Conservation (phyloP, 129 eudicot species). For the Arctium lappa region DNA sequence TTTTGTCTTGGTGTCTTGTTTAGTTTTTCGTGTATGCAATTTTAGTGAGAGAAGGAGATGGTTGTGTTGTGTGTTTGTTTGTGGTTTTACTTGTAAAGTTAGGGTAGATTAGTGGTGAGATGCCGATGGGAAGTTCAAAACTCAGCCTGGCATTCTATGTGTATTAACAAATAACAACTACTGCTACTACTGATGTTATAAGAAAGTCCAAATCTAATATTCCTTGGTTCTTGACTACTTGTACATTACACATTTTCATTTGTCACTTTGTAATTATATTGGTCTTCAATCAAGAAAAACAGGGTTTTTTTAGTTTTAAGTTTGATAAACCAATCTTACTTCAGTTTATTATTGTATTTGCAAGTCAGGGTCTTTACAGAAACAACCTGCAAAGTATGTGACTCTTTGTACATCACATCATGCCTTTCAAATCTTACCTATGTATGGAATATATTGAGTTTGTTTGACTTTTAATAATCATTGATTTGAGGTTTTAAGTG, state of each 20-base stretch:
- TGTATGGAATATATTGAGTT: neutral
- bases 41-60: conserved; percentile 19
- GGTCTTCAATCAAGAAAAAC: neutral
- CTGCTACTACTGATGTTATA: conserved; percentile 28
- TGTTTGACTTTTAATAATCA: neutral
- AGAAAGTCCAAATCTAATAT: conserved; percentile 12
- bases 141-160: conserved; percentile 40
- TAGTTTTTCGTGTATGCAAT: conserved; percentile 2
- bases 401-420: too few relatives aligned
- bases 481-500: neutral
- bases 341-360: too few relatives aligned
- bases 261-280: neutral
- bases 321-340: too few relatives aligned
- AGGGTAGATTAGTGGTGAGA: conserved; percentile 28
- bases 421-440: neutral
- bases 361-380: neutral
- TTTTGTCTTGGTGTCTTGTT: conserved; percentile 25
- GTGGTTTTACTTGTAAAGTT: conserved; percentile 28
- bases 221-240: neutral
- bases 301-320: neutral
- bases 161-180: conserved; percentile 30
- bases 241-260: neutral
- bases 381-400: neutral
- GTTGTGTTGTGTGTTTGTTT: conserved; percentile 12
- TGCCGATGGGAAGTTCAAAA: conserved; percentile 43